phyloP scores from a whole-genome alignment of 768 basidiomycete genomes.

The Amanita pallidorosea region DNA sequence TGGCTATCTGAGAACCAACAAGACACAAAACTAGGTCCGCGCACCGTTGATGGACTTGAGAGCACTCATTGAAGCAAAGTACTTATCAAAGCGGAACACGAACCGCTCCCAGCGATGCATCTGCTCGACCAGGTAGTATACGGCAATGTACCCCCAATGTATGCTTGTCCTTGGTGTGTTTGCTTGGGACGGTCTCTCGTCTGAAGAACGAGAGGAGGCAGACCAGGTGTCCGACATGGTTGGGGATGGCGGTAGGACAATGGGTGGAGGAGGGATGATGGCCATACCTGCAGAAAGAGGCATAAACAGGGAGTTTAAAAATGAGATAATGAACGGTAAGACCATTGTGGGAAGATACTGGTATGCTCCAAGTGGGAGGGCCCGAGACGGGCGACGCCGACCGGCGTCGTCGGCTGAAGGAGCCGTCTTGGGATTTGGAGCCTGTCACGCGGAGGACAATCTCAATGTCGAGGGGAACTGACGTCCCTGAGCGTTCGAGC shows the following conservation, averaged over 20 bases:
- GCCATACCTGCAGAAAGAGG: constrained; percentile 15
- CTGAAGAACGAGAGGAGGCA: constrained; percentile 14
- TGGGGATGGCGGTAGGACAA: constrained; percentile 37
- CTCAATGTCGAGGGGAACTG: constrained; percentile 68
- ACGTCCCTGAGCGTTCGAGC: constrained; percentile 69
- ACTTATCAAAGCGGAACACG: constrained; percentile 69
- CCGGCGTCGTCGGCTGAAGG: constrained; percentile 18
- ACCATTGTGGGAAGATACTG: constrained; percentile 19
- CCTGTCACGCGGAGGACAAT: constrained; percentile 54
- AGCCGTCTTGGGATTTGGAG: constrained; percentile 12
- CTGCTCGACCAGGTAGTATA: constrained; percentile 69
- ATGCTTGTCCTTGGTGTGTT: constrained; percentile 34
- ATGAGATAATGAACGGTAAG: constrained; percentile 13
- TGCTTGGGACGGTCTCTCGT: constrained; percentile 13
- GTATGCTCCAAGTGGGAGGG: constrained; percentile 22
- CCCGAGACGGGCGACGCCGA: constrained; percentile 20
- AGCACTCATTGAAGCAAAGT: constrained; percentile 63
- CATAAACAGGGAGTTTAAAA: constrained; percentile 9
- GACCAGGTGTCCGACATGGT: constrained; percentile 6
- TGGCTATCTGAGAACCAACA: constrained; percentile 6
- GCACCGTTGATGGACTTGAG: constrained; percentile 63
- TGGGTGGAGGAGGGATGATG: constrained; percentile 24
- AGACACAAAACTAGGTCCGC: constrained; percentile 13
- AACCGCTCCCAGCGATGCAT: constrained; percentile 80
- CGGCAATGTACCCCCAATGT: constrained; percentile 75